Evolutionary conservation across 352 stramenopile species (phyloP), one percentile per base, ranked within the genome.

Genomic region (Globisporangium radiosum): DNA sequence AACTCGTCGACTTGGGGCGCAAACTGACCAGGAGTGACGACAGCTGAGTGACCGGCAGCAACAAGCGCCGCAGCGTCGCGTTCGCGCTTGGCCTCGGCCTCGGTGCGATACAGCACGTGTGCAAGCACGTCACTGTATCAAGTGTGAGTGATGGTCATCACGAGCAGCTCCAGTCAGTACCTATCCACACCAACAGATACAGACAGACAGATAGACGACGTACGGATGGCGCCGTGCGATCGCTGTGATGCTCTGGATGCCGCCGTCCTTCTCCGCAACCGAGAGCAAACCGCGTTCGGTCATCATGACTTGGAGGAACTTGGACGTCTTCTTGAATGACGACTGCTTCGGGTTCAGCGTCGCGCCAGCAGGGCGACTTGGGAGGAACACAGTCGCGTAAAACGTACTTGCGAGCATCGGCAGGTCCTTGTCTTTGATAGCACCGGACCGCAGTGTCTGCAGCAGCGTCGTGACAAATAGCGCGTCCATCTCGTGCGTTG

Each of bases 311-410:
- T 78, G 84, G 7, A 95, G 55, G 57, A 93, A 93, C 10, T 70
- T 64, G 0, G 83, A 95, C 4, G 87, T 61, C 60, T 95, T 92
- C 74, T 91, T 92, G 67, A 90, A 89, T 19, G 81, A 87, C 36
- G 69, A 82, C 25, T 85, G 77, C 60, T 95, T 93, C 44, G 93
- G 69, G 42, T 88, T 85, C 50, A 95, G 69, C 10, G 70, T 73
- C 13, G 73, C 60, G 10, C 72, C 78, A 1, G 72, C 80, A 2
- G 74, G 72, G 7, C 85, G 81, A 45, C 69, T 78, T 1, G 83
- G 81, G 14, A 95, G 64, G 36, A 95, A 47, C 8, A 89, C 68
- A 7, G 70, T 81, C 8, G 81, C 67, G 58, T 92, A 78, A 60
- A 95, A 93, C 25, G 71, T 81, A 43, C 75, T 95, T 4, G 80